Conservation (phyloP, 2,329 filamentous ascomycete genomes). For the Colletotrichum musae region DNA sequence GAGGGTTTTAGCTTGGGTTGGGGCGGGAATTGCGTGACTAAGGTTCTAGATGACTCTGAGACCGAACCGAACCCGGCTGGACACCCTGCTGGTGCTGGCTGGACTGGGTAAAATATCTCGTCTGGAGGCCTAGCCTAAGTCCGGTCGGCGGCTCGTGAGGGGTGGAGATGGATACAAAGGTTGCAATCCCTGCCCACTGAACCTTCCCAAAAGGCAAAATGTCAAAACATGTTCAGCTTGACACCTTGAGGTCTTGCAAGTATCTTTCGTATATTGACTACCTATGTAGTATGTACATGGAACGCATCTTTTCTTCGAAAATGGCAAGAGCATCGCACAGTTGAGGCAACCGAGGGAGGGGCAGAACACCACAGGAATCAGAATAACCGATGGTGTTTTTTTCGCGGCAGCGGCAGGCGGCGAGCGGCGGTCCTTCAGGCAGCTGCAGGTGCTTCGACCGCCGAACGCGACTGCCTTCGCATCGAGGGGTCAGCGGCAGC, state of each 20-base stretch:
- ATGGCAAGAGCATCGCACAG: no score
- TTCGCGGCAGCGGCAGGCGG: background rate
- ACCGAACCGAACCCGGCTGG: background rate
- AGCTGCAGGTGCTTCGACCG: background rate
- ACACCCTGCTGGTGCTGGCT: background rate
- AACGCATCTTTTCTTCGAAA: no score
- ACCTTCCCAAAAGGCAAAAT: no score
- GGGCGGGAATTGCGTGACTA: slow-evolving; percentile 40
- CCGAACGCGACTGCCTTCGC: slow-evolving; percentile 11
- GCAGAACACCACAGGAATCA: no score
- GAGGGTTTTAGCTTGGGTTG: slow-evolving; percentile 11
- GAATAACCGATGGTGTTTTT: background rate
- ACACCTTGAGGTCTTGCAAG: no score
- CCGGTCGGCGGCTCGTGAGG: slow-evolving; percentile 3
- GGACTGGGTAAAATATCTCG: slow-evolving; percentile 24
- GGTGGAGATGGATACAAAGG: slow-evolving; percentile 6
- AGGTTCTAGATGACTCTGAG: slow-evolving; percentile 31
- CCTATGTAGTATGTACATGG: no score
- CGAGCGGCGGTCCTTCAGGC: background rate
- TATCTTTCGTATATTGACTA: no score
- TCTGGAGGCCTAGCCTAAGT: slow-evolving; percentile 16
- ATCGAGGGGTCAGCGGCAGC: slow-evolving; percentile 39
- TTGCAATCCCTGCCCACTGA: no score
- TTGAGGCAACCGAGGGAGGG: no score
- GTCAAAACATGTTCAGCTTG: no score